Evolutionary conservation across 345 rosid species (phyloP), one percentile per base, ranked within the genome.

Genomic region (Eutrema heterophyllum): DNA sequence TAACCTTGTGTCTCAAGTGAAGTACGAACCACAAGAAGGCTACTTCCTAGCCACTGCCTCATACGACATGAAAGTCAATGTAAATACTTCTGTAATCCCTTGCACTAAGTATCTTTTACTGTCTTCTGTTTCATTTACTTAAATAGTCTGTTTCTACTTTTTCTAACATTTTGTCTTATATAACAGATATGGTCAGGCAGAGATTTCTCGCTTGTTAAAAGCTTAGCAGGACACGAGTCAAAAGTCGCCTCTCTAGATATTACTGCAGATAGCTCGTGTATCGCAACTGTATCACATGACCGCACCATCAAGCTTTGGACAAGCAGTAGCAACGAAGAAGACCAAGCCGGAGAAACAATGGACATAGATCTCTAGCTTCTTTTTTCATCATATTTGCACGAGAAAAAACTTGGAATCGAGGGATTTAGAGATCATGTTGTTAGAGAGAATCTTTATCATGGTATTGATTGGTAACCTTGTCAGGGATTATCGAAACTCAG

Each of bases 1-100:
- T 6, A 96, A 96, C 81, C 95, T 90, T 9, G 71, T 95, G 80
- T 92, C 99, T 41, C 89, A 90, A 84, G 90, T 92, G 66, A 92
- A 90, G 70, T 95, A 81, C 75, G 99, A 95, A 85, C 94, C 99
- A 71, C 97, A 92, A 79, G 98, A 92, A 79, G 99, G 99, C 41
- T 92, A 89, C 73, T 90, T 80, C 78, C 74, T 95, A 58, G 94
- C 88, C 68, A 92, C 99, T 55, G 88, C 96, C n/a, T 90, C 98
- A 11, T 95, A 84, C 81, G 98, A 95, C 89, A 95, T 77, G 89
- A 90, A 87, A 35, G 91, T 86, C 9, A 95, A 95, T 96, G 99
- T 90, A 69, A 43, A 12, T 2, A 12, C 68, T 65, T 71, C 61
- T 64, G 15, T 36, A 13, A 6, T 24, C 77, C 75, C 48, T 65